phyloP scores from a whole-genome alignment of 495 filamentous ascomycete genomes.

The Emericellopsis terricola region DNA sequence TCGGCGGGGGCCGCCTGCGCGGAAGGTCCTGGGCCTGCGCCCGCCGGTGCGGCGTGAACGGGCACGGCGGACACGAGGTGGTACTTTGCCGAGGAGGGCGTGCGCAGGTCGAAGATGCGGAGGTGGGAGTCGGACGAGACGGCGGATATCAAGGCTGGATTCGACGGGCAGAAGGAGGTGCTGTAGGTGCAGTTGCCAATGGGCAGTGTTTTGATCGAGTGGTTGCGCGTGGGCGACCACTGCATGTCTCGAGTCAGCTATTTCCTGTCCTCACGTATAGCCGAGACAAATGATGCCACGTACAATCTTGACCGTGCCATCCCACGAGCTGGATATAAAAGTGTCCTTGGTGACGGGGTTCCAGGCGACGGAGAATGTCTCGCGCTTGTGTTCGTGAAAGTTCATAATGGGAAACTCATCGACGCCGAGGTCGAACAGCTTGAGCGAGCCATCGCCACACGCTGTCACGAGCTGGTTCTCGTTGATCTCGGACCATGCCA shows the following conservation, averaged over 20 bases:
- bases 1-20: slow-evolving; percentile 37
- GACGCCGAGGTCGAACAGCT: slow-evolving; percentile 72
- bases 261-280: too few species aligned
- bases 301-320: slow-evolving; percentile 78
- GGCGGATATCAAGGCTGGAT: slow-evolving; percentile 57
- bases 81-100: slow-evolving; percentile 62
- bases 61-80: slow-evolving; percentile 63
- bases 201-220: slow-evolving; percentile 66
- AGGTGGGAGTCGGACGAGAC: slow-evolving; percentile 74
- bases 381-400: slow-evolving; percentile 83
- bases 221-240: slow-evolving; percentile 61
- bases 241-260: too few species aligned
- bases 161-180: slow-evolving; percentile 63
- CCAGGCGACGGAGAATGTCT: slow-evolving; percentile 84
- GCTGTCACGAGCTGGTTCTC: slow-evolving; percentile 83
- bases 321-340: slow-evolving; percentile 83
- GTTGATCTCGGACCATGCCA: slow-evolving; percentile 84
- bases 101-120: slow-evolving; percentile 77
- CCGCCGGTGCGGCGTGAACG: slow-evolving; percentile 43
- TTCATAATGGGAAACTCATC: slow-evolving; percentile 66
- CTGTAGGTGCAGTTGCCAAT: slow-evolving; percentile 85
- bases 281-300: too few species aligned
- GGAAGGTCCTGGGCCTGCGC: slow-evolving; percentile 13
- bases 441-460: slow-evolving; percentile 80
- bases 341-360: slow-evolving; percentile 78